Evolutionary conservation across 495 filamentous ascomycete genomes (phyloP), one percentile per base, ranked within the genome.

Genomic region (Daldinia decipiens): DNA sequence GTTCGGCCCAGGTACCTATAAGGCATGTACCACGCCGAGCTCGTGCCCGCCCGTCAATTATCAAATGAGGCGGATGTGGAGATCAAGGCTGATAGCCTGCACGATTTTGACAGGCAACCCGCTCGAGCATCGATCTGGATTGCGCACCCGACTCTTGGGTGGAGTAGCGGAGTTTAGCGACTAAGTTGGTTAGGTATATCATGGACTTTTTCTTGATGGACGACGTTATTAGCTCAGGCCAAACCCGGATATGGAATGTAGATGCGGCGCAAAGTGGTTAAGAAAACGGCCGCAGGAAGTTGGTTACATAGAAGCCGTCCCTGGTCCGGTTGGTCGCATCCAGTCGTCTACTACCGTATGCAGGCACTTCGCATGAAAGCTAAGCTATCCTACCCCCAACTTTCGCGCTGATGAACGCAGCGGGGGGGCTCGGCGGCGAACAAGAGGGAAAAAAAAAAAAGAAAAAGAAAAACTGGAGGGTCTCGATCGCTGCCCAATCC

Each of bases 101-200:
- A 58, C 31, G 70, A 68, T 65, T 65, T 65, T 72, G 70, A 72
- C 70, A 72, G 70, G 65, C 68, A 59, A 51, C 67, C 67, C 54
- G 59, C 59, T 32, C 27, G 19, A 57, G 43, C 53, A 59, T 32
- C 52, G 68, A 68, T 72, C 70, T 64, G 59, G 59, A 63, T 67
- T 59, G 38, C 31, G 19, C 19, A 60, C 47, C 51, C n/a, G 43
- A 38, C 43, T 34, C 26, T 8, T n/a, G 26, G 51, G 53, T 59
- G 55, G 55, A 52, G 60, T 4, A 36, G 32, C 54, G 32, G 59
- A 27, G 32, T 34, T 26, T n/a, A 21, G 7, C 8, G 15, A 60
- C 58, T 24, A 24, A 24, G 40, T 31, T 34, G 11, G 36, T 26
- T 54, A 7, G 39, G 45, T 57, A 65, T 56, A 45, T 47, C 45